phyloP scores from a whole-genome alignment of 73 alveolate species.

The Strombidium stylifer region DNA sequence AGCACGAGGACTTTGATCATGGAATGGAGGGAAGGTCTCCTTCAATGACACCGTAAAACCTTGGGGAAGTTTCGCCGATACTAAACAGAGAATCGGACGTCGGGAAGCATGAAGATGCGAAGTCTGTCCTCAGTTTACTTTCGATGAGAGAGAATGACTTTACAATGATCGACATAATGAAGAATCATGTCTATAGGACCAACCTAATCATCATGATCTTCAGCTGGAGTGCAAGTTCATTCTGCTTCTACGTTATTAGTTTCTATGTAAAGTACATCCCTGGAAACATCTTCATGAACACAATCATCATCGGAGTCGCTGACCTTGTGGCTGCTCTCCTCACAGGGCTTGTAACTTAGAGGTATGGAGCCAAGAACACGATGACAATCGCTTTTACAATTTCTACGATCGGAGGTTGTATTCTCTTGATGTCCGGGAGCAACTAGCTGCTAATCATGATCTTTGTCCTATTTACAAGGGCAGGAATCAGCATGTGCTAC shows the following conservation, averaged over 20 bases:
- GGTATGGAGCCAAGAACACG: background rate
- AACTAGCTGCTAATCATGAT: background rate
- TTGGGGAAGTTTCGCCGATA: slow-evolving; percentile 8
- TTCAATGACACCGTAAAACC: slow-evolving; percentile 1
- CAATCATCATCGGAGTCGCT: slow-evolving; percentile 1
- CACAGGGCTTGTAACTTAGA: background rate
- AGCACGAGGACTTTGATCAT: background rate
- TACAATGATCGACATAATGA: background rate
- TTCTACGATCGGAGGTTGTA: background rate
- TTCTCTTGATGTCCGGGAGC: background rate
- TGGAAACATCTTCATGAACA: slow-evolving; percentile 23
- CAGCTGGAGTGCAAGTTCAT: slow-evolving; percentile 29
- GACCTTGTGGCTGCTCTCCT: background rate
- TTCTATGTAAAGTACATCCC: slow-evolving; percentile 41
- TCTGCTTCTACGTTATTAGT: slow-evolving; percentile 20
- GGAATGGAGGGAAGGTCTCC: background rate
- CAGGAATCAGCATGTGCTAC: slow-evolving; percentile 10
- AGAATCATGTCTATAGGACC: background rate
- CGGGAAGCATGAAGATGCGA: slow-evolving; percentile 18
- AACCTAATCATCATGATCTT: background rate
- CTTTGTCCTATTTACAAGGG: background rate
- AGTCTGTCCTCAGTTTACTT: too few relatives aligned
- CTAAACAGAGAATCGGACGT: background rate
- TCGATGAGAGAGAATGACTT: too few relatives aligned
- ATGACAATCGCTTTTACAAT: background rate